Conservation (phyloP, 2,329 filamentous ascomycete genomes). For the Pyrenochaeta sp. region DNA sequence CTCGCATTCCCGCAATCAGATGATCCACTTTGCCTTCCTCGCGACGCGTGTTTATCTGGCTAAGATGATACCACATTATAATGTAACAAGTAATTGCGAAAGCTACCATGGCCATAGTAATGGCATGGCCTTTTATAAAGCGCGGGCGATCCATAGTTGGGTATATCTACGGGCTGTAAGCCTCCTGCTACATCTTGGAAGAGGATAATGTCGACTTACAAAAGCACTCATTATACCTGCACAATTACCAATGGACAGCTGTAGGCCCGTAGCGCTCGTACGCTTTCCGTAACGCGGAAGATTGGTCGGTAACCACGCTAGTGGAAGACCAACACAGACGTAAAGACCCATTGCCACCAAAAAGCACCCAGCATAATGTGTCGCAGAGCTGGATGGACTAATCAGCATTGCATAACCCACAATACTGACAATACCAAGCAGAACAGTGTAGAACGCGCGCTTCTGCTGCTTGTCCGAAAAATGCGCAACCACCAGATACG, state of each 20-base stretch:
- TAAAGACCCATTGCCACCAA: conserved; percentile 79
- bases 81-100: conserved; percentile 50
- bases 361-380: conserved; percentile 79
- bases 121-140: conserved; percentile 62
- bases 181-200: neutral
- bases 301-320: conserved; percentile 71
- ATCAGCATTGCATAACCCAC: conserved; percentile 75
- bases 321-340: conserved; percentile 62
- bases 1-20: conserved; percentile 50
- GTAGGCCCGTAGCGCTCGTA: conserved; percentile 74
- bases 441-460: conserved; percentile 70
- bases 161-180: conserved; percentile 53
- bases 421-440: conserved; percentile 70
- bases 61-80: conserved; percentile 50
- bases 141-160: conserved; percentile 54
- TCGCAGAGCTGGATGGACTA: conserved; percentile 65
- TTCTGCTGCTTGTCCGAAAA: conserved; percentile 73
- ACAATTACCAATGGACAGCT: conserved; percentile 74
- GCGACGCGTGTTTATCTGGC: conserved; percentile 49
- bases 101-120: conserved; percentile 60
- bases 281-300: conserved; percentile 79
- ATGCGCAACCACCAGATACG: conserved; percentile 72
- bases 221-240: conserved; percentile 79
- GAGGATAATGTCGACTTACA: conserved; percentile 52
- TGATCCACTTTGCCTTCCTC: conserved; percentile 52